Percentiles rank a stretch among this genome's conserved stretches.
These are phyloP conservation scores for Blastomyces parvus DNA, from an alignment of 2,329 filamentous ascomycete genomes.

Conservation along the genomic window DNA sequence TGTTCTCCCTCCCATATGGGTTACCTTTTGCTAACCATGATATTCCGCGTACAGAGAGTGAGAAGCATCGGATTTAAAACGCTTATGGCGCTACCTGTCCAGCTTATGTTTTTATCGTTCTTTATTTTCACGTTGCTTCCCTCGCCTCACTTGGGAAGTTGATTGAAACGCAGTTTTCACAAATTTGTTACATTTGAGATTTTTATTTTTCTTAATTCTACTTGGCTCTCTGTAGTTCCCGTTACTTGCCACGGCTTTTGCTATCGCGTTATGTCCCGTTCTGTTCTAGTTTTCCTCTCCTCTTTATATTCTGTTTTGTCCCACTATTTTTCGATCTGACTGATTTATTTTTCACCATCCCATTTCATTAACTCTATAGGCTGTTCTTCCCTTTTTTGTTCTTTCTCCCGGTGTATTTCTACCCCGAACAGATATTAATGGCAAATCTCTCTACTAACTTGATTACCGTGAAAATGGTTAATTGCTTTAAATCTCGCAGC, in stretches of 20 bases:
- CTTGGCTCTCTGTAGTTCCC: neutral
- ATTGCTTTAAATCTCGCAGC: neutral
- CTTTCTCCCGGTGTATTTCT: conserved; percentile 8
- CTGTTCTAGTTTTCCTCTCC: neutral
- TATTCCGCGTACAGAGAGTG: conserved; percentile 49
- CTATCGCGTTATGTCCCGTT: neutral
- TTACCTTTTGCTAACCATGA: conserved; percentile 10
- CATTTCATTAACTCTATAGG: neutral
- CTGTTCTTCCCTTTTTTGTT: neutral
- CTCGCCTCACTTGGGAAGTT: conserved; percentile 24
- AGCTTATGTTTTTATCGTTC: conserved; percentile 12
- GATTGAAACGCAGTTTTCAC: conserved; percentile 3
- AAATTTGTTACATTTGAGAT: conserved; percentile 2
- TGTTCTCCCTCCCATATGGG: neutral
- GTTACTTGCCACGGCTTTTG: neutral
- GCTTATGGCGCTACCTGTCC: conserved; percentile 14
- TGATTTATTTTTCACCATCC: neutral
- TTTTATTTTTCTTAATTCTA: conserved; percentile 2
- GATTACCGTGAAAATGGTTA: neutral
- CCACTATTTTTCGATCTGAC: neutral
- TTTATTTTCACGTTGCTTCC: conserved; percentile 15
- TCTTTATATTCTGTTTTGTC: neutral
- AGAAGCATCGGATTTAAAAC: conserved; percentile 59
- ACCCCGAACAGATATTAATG: conserved; percentile 7
- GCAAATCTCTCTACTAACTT: conserved; percentile 1